These are phyloP conservation scores for Amauroascus verrucosus DNA, from an alignment of 2,329 filamentous ascomycete genomes.

Conservation along the genomic window DNA sequence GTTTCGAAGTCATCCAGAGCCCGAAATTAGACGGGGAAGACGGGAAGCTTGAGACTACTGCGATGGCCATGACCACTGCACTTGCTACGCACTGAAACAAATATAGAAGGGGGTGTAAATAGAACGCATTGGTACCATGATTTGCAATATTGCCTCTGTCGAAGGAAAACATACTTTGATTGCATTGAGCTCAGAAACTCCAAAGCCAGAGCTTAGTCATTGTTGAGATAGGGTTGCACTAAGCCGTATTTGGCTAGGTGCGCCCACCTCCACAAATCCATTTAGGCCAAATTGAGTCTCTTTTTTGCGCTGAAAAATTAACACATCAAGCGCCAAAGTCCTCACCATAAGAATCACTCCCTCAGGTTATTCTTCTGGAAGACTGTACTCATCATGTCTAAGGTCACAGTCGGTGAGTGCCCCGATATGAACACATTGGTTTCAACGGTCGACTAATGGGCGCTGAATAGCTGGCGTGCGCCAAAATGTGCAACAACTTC, in stretches of 20 bases:
- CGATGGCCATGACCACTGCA: conserved; percentile 8
- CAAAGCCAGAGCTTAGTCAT: not conserved
- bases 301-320: conserved; percentile 2
- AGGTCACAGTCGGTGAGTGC: conserved; percentile 48
- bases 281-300: not conserved
- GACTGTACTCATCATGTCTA: conserved; percentile 58
- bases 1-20: conserved; percentile 16
- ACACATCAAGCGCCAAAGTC: conserved; percentile 32
- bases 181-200: no score
- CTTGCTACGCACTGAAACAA: not conserved
- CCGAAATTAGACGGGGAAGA: not conserved
- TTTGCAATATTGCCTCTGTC: no score
- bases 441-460: conserved; percentile 13
- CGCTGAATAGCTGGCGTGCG: conserved; percentile 67
- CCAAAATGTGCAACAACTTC: conserved; percentile 82
- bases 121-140: no score
- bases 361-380: conserved; percentile 60
- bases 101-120: not conserved
- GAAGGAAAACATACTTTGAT: no score
- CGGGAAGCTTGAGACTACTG: not conserved
- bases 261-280: conserved; percentile 12
- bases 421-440: not conserved
- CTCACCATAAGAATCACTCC: conserved; percentile 60
- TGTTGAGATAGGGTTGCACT: conserved; percentile 12
- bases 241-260: conserved; percentile 12